A percentile compares a stretch with the other conserved stretches of the same genome.
These are phyloP conservation scores for Colletotrichum euphorbiae DNA, from an alignment of 2,329 filamentous ascomycete genomes.

Conservation along the genomic window DNA sequence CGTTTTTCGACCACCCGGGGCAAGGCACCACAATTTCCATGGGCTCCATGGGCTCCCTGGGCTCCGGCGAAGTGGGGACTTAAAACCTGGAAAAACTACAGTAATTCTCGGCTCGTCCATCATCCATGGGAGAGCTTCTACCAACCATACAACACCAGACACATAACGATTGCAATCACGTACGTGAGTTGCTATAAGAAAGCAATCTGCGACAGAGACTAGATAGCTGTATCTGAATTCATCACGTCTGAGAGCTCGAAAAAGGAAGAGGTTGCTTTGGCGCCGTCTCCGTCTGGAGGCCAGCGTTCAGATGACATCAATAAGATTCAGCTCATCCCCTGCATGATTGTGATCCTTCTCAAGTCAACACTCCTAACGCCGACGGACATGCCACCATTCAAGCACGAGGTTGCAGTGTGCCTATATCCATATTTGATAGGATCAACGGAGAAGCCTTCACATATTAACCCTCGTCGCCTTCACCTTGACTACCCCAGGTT, in stretches of 20 bases:
- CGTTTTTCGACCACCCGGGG: background rate
- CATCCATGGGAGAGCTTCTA: too few species aligned
- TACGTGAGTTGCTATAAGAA: too few species aligned
- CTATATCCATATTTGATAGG: too few species aligned
- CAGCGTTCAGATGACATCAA: constrained; percentile 24
- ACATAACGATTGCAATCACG: too few species aligned
- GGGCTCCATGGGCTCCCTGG: constrained; percentile 1
- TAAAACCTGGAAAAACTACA: too few species aligned
- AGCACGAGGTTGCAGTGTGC: too few species aligned
- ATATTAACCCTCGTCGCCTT: too few species aligned
- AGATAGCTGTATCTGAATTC: background rate
- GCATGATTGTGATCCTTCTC: background rate
- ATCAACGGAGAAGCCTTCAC: too few species aligned
- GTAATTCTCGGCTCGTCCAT: too few species aligned
- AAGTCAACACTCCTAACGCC: background rate
- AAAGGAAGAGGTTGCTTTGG: background rate
- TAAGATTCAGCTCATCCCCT: background rate
- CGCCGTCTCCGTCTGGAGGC: background rate
- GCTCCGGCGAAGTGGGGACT: background rate
- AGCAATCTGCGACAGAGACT: too few species aligned
- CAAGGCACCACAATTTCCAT: background rate
- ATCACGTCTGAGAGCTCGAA: background rate
- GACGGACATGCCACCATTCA: background rate
- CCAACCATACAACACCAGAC: too few species aligned
- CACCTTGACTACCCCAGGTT: too few species aligned